Conservation (phyloP, 257 asterid species). For the Plantago elongata region DNA sequence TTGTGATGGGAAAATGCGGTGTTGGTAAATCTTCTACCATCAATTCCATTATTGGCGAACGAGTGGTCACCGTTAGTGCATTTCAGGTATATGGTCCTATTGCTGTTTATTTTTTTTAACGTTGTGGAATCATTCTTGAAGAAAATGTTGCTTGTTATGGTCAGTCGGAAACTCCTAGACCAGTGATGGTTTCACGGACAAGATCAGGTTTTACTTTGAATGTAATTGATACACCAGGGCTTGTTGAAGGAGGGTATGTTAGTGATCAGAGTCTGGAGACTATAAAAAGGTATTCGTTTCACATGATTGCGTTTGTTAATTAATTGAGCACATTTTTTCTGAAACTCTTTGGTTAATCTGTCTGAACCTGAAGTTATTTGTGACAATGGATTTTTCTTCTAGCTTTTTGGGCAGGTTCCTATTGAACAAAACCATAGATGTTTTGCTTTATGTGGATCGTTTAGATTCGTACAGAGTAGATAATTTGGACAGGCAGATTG, state of each 20-base stretch:
- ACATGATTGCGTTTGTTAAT: not conserved
- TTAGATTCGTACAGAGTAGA: conserved; percentile 96
- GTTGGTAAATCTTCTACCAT: conserved; percentile 96
- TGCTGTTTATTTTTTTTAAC: not conserved
- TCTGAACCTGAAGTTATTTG: not conserved
- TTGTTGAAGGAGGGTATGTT: conserved; percentile 91
- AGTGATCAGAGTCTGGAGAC: conserved; percentile 74
- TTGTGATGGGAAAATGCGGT: conserved; percentile 98
- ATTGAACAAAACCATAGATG: conserved; percentile 85
- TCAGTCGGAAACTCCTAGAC: conserved; percentile 92
- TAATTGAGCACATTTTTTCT: not conserved
- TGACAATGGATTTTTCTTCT: conserved; percentile 16
- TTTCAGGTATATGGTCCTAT: conserved; percentile 58
- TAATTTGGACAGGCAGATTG: conserved; percentile 81
- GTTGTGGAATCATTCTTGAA: conserved; percentile 7
- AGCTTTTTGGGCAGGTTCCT: conserved; percentile 67
- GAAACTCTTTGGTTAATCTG: not conserved
- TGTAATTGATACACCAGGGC: conserved; percentile 91
- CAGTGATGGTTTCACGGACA: conserved; percentile 87
- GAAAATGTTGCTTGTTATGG: conserved; percentile 14
- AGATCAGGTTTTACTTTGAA: conserved; percentile 86
- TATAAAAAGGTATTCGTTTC: conserved; percentile 58
- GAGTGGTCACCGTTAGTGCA: conserved; percentile 89
- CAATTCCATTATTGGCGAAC: conserved; percentile 85
- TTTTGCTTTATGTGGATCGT: conserved; percentile 94